Evolutionary conservation across 345 rosid species (phyloP).

Genomic region (Eucalyptus marginata): DNA sequence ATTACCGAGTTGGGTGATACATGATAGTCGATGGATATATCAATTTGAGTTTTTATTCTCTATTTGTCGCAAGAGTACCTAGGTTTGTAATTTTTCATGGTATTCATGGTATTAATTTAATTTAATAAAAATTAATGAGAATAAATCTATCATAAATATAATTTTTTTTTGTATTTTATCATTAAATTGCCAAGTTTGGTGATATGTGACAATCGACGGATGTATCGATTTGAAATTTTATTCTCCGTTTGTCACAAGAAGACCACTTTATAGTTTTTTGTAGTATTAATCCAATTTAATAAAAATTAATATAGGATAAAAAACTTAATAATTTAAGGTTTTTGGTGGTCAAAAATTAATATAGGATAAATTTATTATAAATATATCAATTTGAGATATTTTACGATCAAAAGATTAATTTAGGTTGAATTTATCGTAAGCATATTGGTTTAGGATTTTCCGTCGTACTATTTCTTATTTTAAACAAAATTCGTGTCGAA

Average conservation of each 20-base stretch:
- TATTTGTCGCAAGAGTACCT: accelerated
- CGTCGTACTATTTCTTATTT: background rate
- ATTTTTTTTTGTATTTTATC: no score
- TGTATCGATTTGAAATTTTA: no score
- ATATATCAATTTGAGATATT: no score
- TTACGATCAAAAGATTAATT: accelerated
- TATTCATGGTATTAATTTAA: no score
- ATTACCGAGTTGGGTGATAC: accelerated
- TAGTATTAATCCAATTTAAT: no score
- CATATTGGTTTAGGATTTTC: accelerated
- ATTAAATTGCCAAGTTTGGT: accelerated
- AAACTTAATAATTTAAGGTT: accelerated
- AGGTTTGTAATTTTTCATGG: accelerated
- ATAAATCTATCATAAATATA: accelerated
- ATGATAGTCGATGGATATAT: accelerated
- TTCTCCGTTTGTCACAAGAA: accelerated
- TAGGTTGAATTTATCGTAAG: accelerated
- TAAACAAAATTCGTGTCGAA: background rate
- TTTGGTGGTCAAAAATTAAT: no score
- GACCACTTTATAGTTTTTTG: accelerated
- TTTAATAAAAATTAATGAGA: accelerated
- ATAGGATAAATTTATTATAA: no score
- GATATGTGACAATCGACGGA: accelerated
- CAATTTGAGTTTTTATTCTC: accelerated
- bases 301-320: accelerated